Percentiles rank a stretch among this genome's conserved stretches.
These are phyloP conservation scores for Ustilago crameri DNA, from an alignment of 1,284 basidiomycete genomes.

Conservation along the genomic window DNA sequence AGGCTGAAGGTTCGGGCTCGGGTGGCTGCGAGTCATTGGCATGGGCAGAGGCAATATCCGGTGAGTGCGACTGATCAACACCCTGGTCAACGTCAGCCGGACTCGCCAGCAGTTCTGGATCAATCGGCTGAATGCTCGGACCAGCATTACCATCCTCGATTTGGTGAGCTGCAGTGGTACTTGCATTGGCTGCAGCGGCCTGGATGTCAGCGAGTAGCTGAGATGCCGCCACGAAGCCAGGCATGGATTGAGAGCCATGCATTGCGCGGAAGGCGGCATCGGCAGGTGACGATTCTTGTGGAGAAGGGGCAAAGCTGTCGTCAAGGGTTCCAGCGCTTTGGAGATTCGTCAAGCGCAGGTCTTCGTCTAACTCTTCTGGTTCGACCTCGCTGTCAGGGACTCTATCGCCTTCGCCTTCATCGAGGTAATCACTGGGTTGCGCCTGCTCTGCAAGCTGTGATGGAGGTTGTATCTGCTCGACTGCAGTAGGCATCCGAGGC, in stretches of 20 bases:
- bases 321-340: constrained; percentile 9
- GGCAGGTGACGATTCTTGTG: not conserved
- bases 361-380: constrained; percentile 41
- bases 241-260: constrained; percentile 24
- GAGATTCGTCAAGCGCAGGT: constrained; percentile 39
- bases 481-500: too few relatives aligned
- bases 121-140: constrained; percentile 10
- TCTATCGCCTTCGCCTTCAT: constrained; percentile 17
- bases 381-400: constrained; percentile 42
- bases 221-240: constrained; percentile 40
- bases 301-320: constrained; percentile 1
- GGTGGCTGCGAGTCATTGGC: not conserved
- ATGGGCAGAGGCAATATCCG: not conserved
- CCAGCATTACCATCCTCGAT: not conserved
- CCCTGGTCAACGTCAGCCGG: not conserved
- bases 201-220: constrained; percentile 34
- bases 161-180: not conserved
- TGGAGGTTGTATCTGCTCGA: too few relatives aligned
- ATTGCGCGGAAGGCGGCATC: constrained; percentile 24
- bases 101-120: constrained; percentile 24
- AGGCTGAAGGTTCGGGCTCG: not conserved
- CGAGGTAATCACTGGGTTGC: not conserved
- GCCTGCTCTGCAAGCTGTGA: not conserved
- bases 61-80: not conserved
- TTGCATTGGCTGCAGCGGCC: constrained; percentile 1